Conservation (phyloP, 331 rosid species). For the Dryas integrifolia region DNA sequence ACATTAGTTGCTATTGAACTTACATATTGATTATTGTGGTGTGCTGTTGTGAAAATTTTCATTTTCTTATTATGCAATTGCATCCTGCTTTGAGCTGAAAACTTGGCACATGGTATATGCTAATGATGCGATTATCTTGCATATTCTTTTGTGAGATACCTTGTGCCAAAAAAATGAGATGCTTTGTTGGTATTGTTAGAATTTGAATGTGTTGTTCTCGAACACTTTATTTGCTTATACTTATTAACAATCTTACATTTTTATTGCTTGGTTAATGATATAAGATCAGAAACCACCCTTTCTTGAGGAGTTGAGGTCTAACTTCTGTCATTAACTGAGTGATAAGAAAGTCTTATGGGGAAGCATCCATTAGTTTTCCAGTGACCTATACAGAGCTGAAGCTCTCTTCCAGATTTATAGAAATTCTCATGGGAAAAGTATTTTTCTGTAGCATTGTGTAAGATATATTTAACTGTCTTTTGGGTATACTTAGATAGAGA, state of each 20-base stretch:
- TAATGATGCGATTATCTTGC: neutral
- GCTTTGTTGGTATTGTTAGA: neutral
- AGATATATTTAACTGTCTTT: neutral
- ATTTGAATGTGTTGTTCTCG: neutral
- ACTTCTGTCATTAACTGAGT: neutral
- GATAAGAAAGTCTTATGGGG: no score
- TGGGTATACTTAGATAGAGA: neutral
- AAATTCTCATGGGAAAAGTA: neutral
- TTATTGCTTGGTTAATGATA: neutral
- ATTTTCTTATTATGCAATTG: neutral
- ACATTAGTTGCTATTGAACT: neutral
- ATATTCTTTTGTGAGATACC: neutral
- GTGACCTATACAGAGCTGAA: neutral
- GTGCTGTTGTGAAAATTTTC: neutral
- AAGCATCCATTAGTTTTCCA: neutral
- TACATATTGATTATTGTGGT: neutral
- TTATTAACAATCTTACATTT: neutral
- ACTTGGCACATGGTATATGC: neutral
- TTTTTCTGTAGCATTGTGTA: neutral
- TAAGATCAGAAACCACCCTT: neutral
- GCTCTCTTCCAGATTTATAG: neutral
- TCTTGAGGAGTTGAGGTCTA: neutral
- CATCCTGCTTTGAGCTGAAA: neutral
- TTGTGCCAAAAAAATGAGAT: neutral
- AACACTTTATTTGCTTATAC: neutral